A percentile compares a stretch with the other conserved stretches of the same genome.
Evolutionary conservation across 2,329 filamentous ascomycete genomes (phyloP).

Genomic region (Paracoccidioides lutzii): DNA sequence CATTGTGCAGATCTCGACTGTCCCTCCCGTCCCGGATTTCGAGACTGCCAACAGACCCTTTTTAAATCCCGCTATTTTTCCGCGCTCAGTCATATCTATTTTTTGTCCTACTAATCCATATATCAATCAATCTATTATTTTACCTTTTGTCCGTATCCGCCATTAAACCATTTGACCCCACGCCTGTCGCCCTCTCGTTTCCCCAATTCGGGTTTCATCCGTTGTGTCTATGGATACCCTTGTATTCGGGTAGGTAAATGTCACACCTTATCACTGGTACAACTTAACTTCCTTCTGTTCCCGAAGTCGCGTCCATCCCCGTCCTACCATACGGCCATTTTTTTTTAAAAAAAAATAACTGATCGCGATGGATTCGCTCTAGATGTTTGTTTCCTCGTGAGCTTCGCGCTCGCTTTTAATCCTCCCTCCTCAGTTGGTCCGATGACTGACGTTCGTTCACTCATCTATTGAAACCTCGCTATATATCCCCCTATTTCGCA

Average conservation of each 20-base stretch:
- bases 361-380: not conserved
- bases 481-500: not conserved
- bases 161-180: not conserved
- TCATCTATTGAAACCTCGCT: constrained; percentile 4
- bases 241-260: not conserved
- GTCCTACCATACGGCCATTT: not conserved
- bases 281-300: not conserved
- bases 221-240: not conserved
- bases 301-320: not conserved
- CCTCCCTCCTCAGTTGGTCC: constrained; percentile 2
- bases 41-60: not conserved
- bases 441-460: constrained; percentile 12
- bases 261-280: not conserved
- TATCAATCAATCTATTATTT: too few relatives aligned
- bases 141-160: too few relatives aligned
- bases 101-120: too few relatives aligned
- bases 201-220: not conserved
- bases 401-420: not conserved
- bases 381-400: not conserved
- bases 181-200: not conserved
- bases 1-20: too few relatives aligned
- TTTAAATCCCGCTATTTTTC: not conserved
- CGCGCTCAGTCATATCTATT: too few relatives aligned
- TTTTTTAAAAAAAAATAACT: not conserved
- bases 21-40: not conserved